These are phyloP conservation scores for Stemphylium vesicarium DNA, from an alignment of 2,329 filamentous ascomycete genomes.

Conservation along the genomic window DNA sequence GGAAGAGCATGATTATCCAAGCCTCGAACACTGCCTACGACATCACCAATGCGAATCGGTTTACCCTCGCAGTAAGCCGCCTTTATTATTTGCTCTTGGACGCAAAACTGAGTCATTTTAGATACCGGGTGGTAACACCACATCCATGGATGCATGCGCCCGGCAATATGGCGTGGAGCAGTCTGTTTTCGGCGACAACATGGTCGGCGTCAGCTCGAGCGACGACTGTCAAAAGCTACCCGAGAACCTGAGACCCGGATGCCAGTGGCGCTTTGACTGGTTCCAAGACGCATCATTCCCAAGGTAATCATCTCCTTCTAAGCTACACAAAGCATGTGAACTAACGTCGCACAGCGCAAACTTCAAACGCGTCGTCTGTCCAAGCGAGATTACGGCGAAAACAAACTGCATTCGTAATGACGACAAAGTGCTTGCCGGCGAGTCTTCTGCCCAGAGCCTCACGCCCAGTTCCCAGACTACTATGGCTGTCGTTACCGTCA, in stretches of 20 bases:
- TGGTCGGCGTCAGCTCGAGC: conserved; percentile 34
- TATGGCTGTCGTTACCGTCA: conserved; percentile 23
- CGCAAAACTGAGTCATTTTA: conserved; percentile 21
- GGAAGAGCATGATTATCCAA: conserved; percentile 70
- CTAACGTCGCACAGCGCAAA: conserved; percentile 43
- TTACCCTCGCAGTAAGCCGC: conserved; percentile 44
- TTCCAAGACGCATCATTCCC: conserved; percentile 42
- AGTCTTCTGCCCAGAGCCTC: conserved; percentile 23
- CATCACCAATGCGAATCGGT: conserved; percentile 40
- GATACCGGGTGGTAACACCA: conserved; percentile 48
- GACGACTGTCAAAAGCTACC: conserved; percentile 46
- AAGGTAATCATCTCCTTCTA: conserved; percentile 28
- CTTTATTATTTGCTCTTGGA: neutral
- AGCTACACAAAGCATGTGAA: conserved; percentile 3
- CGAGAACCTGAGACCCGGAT: conserved; percentile 33
- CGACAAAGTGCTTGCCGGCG: conserved; percentile 32
- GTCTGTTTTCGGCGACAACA: conserved; percentile 41
- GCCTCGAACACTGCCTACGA: conserved; percentile 65
- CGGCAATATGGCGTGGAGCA: conserved; percentile 41
- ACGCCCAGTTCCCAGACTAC: conserved; percentile 16
- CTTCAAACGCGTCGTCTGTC: conserved; percentile 47
- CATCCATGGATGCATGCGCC: conserved; percentile 42
- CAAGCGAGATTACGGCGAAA: conserved; percentile 41
- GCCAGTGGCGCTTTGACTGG: conserved; percentile 47
- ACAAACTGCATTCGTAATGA: conserved; percentile 44